A percentile compares a stretch with the other conserved stretches of the same genome.
Conservation (phyloP, 768 basidiomycete genomes). For the Leccinum variicolor region DNA sequence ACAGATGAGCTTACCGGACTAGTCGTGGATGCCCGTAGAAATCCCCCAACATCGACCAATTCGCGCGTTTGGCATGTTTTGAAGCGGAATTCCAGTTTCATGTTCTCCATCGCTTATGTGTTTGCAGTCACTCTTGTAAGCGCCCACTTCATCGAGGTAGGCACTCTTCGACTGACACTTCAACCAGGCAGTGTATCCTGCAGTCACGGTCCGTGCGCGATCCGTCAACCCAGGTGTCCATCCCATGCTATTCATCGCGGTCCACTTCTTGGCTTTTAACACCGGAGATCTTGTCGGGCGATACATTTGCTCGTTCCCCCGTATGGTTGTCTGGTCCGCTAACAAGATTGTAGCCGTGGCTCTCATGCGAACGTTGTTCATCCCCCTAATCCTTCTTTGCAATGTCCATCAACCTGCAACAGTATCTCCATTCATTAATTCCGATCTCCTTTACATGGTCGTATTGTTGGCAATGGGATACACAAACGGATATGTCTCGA, state of each 20-base stretch:
- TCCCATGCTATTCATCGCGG: conserved; percentile 74
- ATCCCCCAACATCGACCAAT: conserved; percentile 33
- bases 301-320: conserved; percentile 62
- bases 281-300: conserved; percentile 70
- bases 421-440: conserved; percentile 52
- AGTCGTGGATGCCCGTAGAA: conserved; percentile 29
- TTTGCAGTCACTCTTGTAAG: conserved; percentile 82
- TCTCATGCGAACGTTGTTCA: conserved; percentile 70
- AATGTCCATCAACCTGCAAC: conserved; percentile 59
- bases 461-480: conserved; percentile 72
- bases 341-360: conserved; percentile 61
- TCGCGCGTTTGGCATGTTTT: conserved; percentile 49
- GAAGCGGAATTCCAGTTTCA: conserved; percentile 63
- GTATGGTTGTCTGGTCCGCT: conserved; percentile 66
- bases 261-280: conserved; percentile 79
- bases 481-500: conserved; percentile 79
- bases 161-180: conserved; percentile 7
- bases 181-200: conserved; percentile 77
- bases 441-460: conserved; percentile 72
- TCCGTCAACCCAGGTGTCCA: conserved; percentile 68
- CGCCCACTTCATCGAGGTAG: background rate
- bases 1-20: conserved; percentile 33
- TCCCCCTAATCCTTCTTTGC: conserved; percentile 87
- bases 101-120: conserved; percentile 71
- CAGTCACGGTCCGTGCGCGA: conserved; percentile 74